Percentiles rank a stretch among this genome's conserved stretches.
These are phyloP conservation scores for Xylaria polymorpha DNA, from an alignment of 2,329 filamentous ascomycete genomes.

Conservation along the genomic window DNA sequence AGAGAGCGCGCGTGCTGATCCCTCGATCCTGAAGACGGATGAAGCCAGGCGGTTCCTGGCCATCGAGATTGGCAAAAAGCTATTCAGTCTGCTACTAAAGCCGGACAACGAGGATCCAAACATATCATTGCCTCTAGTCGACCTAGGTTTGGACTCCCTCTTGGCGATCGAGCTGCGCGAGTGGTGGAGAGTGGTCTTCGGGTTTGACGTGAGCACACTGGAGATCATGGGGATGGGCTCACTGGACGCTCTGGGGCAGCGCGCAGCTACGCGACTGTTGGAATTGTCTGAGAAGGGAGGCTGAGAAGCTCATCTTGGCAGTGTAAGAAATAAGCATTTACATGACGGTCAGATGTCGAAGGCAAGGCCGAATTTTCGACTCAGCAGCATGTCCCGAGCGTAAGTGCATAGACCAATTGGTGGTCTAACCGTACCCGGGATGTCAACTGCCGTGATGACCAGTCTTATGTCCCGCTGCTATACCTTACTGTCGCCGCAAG, in stretches of 20 bases:
- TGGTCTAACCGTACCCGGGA: no score
- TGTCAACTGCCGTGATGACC: no score
- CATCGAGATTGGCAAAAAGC: constrained; percentile 6
- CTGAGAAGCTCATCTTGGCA: neutral
- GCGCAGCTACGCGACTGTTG: neutral
- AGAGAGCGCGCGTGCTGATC: neutral
- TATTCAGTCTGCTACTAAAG: neutral
- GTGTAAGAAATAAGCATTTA: no score
- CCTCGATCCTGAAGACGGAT: neutral
- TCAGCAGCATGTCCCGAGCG: no score
- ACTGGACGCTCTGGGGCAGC: constrained; percentile 5
- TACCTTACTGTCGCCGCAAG: no score
- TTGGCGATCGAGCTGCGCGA: constrained; percentile 12
- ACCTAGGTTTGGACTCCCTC: constrained; percentile 10
- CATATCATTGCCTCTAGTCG: neutral
- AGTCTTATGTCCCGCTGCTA: no score
- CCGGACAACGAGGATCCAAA: neutral
- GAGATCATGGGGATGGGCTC: constrained; percentile 14
- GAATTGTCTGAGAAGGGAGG: neutral
- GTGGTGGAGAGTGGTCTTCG: constrained; percentile 12
- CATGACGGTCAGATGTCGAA: no score
- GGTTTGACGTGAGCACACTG: neutral
- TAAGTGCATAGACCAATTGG: no score
- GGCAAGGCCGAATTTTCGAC: no score
- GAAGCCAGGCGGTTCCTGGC: neutral